Base-by-base conservation (phyloP, 2,329 filamentous ascomycete genomes). In the Aschersonia sp. region DNA sequence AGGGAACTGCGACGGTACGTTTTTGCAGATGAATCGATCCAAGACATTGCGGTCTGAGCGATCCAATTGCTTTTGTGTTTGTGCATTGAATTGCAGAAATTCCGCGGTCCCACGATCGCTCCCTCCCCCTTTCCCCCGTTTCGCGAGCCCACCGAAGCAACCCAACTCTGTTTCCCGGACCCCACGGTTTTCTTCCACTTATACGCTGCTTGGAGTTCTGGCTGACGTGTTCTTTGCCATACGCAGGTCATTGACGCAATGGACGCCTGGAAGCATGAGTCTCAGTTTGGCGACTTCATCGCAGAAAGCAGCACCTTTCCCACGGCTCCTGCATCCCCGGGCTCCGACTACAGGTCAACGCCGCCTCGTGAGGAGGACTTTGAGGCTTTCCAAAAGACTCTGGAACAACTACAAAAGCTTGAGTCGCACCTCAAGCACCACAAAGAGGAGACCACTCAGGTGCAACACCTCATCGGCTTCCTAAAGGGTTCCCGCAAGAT, bases 251-350 rank as follows among this genome's bases (percentile, higher is more conserved):
- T 96, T 55, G 82, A 88, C 58, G 84, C 86, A 43, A 97, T 97
- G 89, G 85, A 89, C 53, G 75, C 80, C 10, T 94, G 87, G 89
- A 88, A 88, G 64, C 82, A 94, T 57, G 84, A 94, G 61, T 96
- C 89, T 35, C 78, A 89, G 53, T 91, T 92, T 58, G 78, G 80
- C 53, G 83, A 89, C 56, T 87, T 88, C 66, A 87, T 94, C 55
- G 78, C 78, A 53, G 84, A 89, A 63, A 85, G 84, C 67, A 83
- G 79, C 71, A 84, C 81, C 29, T 83, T 85, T 56, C 77, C 80
- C 50, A 81, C 78, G 47, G 79, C 80, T 40, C 80, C 80, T 5
- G 73, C 71, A 51, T 85, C 77, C 53, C 78, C 77, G 43, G 72
- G 68, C 46, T 77, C 77, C 46, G 77, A 78, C 53, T 75, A 77